Base-by-base conservation (phyloP, 768 basidiomycete species). In the Lentinula guzmanii region DNA sequence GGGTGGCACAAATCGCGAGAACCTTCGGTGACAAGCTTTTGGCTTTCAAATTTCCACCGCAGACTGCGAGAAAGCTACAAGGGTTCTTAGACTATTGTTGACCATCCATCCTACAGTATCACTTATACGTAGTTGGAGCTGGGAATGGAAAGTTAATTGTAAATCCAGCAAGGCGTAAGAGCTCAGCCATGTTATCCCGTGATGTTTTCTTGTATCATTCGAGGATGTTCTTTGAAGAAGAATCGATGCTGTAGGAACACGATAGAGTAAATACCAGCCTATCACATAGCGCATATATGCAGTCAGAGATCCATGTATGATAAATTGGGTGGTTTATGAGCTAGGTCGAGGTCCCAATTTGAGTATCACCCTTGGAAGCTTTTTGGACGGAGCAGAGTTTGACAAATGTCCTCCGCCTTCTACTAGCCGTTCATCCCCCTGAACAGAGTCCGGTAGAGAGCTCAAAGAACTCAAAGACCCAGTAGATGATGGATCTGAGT, bases 11-110 rank as follows among this genome's bases (percentile, higher is more conserved):
- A 41, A 85, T 93, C 54, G 80, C 83, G 52, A 76, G 82, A 67
- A 91, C 87, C 54, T 93, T 93, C 71, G 88, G 89, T 5, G 82
- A 86, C 65, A 89, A 86, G 68, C 74, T 93, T 48, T 70, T 79
- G 2, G 91, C 89, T 11, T 93, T 91, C 79, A 90, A 82, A 70
- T 90, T 92, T 66, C 85, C 91, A 3, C 84, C 87, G n/a, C 74
- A 77, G 62, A 84, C 76, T 11, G 89, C 87, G 9, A 76, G 72
- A 63, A 87, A 86, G 73, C 68, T 93, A 60, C 90, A 91, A 72
- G 79, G 75, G 0, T 91, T 89, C 70, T 75, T 90, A 55, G 89
- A 91, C 67, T 87, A 86, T 52, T 31, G 51, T 16, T 52, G 51
- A 52, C 31, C 5, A 13, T 52, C 18, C 18, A 28, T 52, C 31